Evolutionary conservation across 148 eudicot genomes (phyloP).

Genomic region (Heliosperma pusillum): DNA sequence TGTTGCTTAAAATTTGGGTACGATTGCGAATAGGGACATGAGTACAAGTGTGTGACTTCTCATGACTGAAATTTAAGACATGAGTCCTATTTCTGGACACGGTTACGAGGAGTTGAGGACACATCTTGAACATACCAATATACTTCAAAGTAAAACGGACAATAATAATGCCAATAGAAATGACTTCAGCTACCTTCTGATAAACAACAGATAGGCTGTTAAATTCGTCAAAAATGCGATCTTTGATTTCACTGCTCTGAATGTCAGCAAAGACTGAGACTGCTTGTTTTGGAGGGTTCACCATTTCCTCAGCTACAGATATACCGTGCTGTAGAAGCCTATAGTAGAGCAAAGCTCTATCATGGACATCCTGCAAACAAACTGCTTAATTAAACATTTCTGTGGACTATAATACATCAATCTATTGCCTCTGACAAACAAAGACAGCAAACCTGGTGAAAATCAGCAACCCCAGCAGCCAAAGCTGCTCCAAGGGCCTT

Average conservation of each 20-base stretch:
- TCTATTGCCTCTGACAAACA: constrained; percentile 6
- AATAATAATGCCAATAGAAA: not conserved
- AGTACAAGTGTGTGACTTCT: not conserved
- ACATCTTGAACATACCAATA: not conserved
- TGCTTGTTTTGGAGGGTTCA: constrained; percentile 98
- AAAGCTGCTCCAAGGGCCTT: constrained; percentile 88
- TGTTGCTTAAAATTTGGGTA: not conserved
- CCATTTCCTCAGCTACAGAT: constrained; percentile 76
- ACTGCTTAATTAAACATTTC: constrained; percentile 4
- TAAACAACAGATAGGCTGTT: constrained; percentile 95
- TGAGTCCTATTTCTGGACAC: not conserved
- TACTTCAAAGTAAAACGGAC: not conserved
- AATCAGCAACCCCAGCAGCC: constrained; percentile 91
- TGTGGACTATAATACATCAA: not conserved
- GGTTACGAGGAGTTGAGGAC: not conserved
- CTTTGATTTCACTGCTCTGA: constrained; percentile 92
- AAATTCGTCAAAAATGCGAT: constrained; percentile 96
- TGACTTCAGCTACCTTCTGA: constrained; percentile 59
- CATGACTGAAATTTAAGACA: not conserved
- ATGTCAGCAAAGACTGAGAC: constrained; percentile 98
- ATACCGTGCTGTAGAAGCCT: constrained; percentile 81
- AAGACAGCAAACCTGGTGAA: constrained; percentile 70
- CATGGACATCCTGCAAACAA: constrained; percentile 93
- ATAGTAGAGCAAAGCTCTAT: constrained; percentile 88
- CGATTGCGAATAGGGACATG: not conserved